Base-by-base conservation (phyloP, 2,329 filamentous ascomycete genomes). In the Alternaria sp. region DNA sequence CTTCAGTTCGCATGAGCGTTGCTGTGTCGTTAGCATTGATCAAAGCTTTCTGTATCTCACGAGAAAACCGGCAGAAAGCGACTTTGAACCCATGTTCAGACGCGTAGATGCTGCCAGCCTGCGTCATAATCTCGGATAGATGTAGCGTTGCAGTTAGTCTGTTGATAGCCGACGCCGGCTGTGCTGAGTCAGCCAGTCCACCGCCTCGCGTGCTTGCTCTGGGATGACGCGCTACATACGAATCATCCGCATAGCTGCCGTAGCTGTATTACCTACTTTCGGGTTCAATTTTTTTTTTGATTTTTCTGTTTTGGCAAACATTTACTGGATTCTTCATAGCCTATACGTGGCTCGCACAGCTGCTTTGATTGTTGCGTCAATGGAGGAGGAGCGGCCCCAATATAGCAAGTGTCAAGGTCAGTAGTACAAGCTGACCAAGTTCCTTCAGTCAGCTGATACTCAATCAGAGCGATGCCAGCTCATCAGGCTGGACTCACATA, bases 181-280 rank as follows among this genome's bases (percentile, higher is more conserved):
- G 14, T 2, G 53, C 53, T 60, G 52, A 60, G 38, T 60, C 25
- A 56, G 44, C 32, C 32, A 16, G 12, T 16, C 6, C 43, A 27
- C 12, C 3, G 28, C 10, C 11, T 11, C 20, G 40, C 3, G 3
- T 41, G 18, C 11, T 41, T 41, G 20, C 18, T 41, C 4, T 2
- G 18, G 18, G 12, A 22, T 41, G 40, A 11, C 5, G 22, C 18
- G 18, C 18, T 18, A 14, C 18, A 41, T 41, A 2, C 10, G 40
- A 2, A 12, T 41, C 4, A 22, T 41, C 10, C 40, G 40, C 7
- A 20, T 40, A 40, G 38, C 38, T 40, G 20, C 16, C 14, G 18
- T 41, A 41, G 18, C 40, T 6, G 10, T 41, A 10, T 41, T 5
- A 10, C 40, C 40, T 41, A 5, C 5, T 5, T 4, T 41, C 2